Base-by-base conservation (phyloP, 441 rosid species). In the Flueggea neowawraea region DNA sequence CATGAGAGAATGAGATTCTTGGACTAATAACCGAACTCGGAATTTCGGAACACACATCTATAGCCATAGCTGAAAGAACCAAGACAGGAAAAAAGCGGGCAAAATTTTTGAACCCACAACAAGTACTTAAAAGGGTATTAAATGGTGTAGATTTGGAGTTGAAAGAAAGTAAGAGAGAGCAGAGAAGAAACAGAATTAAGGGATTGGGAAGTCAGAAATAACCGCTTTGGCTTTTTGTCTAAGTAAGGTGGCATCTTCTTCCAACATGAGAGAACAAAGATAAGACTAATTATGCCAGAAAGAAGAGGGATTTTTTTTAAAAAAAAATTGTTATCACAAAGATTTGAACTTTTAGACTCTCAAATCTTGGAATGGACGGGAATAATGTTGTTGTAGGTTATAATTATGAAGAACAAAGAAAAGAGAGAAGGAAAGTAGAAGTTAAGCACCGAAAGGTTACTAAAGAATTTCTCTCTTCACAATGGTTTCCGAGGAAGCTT, bases 1-100 rank as follows among this genome's bases (percentile, higher is more conserved):
- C 96, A 54, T 76, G 80, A 5, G 96, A 89, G 59, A 89, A 89
- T 15, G 96, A 91, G 68, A 87, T 76, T 73, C 97, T 73, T 16
- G 96, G 96, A 64, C 94, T 89, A 51, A 79, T 76, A 53, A 74
- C 75, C 5, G 89, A 57, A 65, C 84, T 80, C 52, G 87, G 69
- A 69, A 84, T 79, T 80, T 86, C 97, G 0, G 92, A 73, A 55
- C 83, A 87, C 63, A 87, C 87, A 41, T 91, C 95, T 41, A 91
- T 67, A 31, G 96, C 95, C 98, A 91, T 89, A 10, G 43, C 32
- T 12, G 9, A 11, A 57, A 33, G 4, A 55, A n/a, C 5, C 10
- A 14, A 10, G 31, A 43, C n/a, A 45, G 36, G 50, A 55, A 22
- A 53, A 65, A 68, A 49, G 64, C 71, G 71, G 71, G 73, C 73